Conservation (phyloP, 2,329 filamentous ascomycete genomes). For the Alternaria sp. region DNA sequence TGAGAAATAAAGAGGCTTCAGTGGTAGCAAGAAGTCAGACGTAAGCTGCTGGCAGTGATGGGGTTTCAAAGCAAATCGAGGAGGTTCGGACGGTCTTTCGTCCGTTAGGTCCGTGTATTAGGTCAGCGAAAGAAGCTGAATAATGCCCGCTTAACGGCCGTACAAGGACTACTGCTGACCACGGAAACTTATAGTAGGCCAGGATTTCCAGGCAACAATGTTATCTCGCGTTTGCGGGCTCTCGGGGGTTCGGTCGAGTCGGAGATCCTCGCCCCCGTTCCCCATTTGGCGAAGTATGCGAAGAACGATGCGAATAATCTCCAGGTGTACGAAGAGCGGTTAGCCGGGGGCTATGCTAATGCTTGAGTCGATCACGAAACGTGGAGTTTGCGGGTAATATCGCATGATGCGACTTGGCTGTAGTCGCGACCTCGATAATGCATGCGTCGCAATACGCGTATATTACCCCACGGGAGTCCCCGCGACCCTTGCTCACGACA, state of each 20-base stretch:
- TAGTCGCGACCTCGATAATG: not conserved
- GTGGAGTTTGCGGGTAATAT: constrained; percentile 1
- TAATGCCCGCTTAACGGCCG: constrained; percentile 10
- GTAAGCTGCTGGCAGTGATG: constrained; percentile 7
- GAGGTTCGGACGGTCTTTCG: constrained; percentile 18
- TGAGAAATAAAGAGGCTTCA: not conserved
- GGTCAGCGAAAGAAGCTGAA: constrained; percentile 19
- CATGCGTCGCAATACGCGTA: not conserved
- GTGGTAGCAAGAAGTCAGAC: constrained; percentile 8
- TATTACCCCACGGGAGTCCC: not conserved
- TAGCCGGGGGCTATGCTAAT: constrained; percentile 3
- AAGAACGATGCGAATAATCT: constrained; percentile 1
- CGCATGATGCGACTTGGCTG: not conserved
- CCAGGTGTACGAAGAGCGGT: not conserved
- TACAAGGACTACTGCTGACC: constrained; percentile 14
- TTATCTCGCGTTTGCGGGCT: not conserved
- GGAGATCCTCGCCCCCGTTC: constrained; percentile 5
- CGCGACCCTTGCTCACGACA: not conserved
- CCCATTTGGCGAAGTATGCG: constrained; percentile 10
- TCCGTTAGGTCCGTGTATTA: constrained; percentile 19
- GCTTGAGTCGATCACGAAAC: not conserved
- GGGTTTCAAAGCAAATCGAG: constrained; percentile 6
- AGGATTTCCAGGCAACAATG: constrained; percentile 19
- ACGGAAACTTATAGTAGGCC: constrained; percentile 17
- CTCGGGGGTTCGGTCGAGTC: constrained; percentile 1